Conservation (phyloP, 768 basidiomycete species). For the Lanmaoa rubissima region DNA sequence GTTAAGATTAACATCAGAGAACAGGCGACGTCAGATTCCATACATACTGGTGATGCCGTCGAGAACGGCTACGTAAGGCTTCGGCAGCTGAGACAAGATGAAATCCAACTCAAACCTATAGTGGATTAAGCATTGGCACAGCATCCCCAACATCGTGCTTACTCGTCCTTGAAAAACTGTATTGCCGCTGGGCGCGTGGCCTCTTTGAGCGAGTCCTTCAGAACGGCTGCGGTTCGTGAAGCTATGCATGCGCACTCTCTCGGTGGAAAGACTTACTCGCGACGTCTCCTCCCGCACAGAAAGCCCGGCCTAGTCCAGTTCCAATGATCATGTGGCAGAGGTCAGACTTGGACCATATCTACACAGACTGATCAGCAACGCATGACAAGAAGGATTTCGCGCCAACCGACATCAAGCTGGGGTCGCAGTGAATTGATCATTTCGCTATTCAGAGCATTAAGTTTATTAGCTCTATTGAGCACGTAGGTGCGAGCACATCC, state of each 20-base stretch:
- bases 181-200: slow-evolving; percentile 62
- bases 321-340: slow-evolving; percentile 73
- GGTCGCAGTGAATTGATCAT: slow-evolving; percentile 74
- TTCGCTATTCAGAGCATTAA: slow-evolving; percentile 77
- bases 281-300: slow-evolving; percentile 96
- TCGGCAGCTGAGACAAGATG: slow-evolving; percentile 63
- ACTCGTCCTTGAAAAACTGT: slow-evolving; percentile 91
- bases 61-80: slow-evolving; percentile 89
- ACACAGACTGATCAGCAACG: slow-evolving; percentile 8
- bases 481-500: slow-evolving; percentile 63
- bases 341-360: slow-evolving; percentile 77
- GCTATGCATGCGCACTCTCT: background rate
- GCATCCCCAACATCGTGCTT: slow-evolving; percentile 33
- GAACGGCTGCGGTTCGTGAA: slow-evolving; percentile 45
- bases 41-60: slow-evolving; percentile 87
- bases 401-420: slow-evolving; percentile 66
- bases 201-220: slow-evolving; percentile 48
- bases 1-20: background rate
- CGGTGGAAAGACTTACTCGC: slow-evolving; percentile 53
- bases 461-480: slow-evolving; percentile 76
- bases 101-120: slow-evolving; percentile 80
- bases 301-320: slow-evolving; percentile 69
- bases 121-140: slow-evolving; percentile 8
- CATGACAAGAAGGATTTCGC: background rate
- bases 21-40: slow-evolving; percentile 6